phyloP scores from a whole-genome alignment of 1,284 basidiomycete species.

The Irpex lacteus region DNA sequence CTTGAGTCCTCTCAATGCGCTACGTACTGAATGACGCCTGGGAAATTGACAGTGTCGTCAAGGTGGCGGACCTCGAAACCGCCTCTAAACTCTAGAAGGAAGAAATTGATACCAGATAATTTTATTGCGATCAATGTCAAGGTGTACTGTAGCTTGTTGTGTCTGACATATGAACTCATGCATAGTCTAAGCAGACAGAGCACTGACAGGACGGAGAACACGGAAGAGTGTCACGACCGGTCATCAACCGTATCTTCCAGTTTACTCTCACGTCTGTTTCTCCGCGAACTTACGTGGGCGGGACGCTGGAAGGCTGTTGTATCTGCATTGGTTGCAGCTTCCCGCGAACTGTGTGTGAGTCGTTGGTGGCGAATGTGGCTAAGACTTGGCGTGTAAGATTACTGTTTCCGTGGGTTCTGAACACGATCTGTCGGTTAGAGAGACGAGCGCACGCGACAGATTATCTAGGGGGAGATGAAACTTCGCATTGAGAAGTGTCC shows the following conservation, averaged over 20 bases:
- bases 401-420: not conserved
- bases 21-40: no score
- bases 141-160: no score
- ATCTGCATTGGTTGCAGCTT: not conserved
- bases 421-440: not conserved
- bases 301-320: not conserved
- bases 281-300: not conserved
- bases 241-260: not conserved
- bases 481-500: not conserved
- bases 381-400: not conserved
- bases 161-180: no score
- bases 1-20: no score
- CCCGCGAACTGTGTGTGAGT: not conserved
- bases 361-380: not conserved
- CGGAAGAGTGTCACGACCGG: no score
- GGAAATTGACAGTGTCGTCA: conserved; percentile 10
- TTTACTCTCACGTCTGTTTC: not conserved
- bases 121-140: not conserved
- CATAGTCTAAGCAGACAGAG: no score
- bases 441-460: not conserved
- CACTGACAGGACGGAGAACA: no score
- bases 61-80: conserved; percentile 14
- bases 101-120: not conserved
- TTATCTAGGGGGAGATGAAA: not conserved
- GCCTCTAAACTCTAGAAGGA: conserved; percentile 8